phyloP scores from a whole-genome alignment of 768 basidiomycete genomes.

The Zangia roseola region DNA sequence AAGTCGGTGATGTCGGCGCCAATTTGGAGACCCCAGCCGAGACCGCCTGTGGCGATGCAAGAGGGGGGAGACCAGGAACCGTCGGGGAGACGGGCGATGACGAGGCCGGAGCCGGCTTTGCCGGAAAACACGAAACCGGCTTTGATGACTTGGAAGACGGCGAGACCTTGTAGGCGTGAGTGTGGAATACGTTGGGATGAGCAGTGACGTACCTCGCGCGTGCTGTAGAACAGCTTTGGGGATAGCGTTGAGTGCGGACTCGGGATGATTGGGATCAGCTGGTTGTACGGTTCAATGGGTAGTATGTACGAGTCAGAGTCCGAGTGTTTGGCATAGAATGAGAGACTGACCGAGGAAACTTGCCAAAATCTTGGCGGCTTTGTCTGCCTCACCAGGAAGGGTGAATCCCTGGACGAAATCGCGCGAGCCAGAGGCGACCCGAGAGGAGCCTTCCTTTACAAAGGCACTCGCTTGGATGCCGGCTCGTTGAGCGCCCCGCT shows the following conservation, averaged over 20 bases:
- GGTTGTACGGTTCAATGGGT: background rate
- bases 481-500: slow-evolving; percentile 76
- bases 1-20: slow-evolving; percentile 96
- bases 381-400: slow-evolving; percentile 90
- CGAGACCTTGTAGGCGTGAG: slow-evolving; percentile 59
- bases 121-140: slow-evolving; percentile 95
- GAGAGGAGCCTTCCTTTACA: slow-evolving; percentile 60
- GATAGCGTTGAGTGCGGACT: slow-evolving; percentile 90
- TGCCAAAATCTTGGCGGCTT: slow-evolving; percentile 88
- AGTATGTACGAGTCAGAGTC: background rate
- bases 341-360: slow-evolving; percentile 76
- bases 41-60: slow-evolving; percentile 93
- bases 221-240: slow-evolving; percentile 89
- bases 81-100: slow-evolving; percentile 89
- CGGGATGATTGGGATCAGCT: slow-evolving; percentile 87
- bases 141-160: slow-evolving; percentile 91
- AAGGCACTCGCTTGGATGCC: slow-evolving; percentile 79
- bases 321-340: background rate
- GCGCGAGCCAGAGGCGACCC: slow-evolving; percentile 71
- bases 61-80: slow-evolving; percentile 97
- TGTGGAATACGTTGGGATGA: background rate
- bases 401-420: slow-evolving; percentile 84
- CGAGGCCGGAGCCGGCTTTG: slow-evolving; percentile 89
- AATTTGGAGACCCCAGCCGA: slow-evolving; percentile 94
- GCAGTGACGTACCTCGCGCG: slow-evolving; percentile 68